phyloP scores from a whole-genome alignment of 2,329 filamentous ascomycete species.

The Fusarium solani-melongenae region DNA sequence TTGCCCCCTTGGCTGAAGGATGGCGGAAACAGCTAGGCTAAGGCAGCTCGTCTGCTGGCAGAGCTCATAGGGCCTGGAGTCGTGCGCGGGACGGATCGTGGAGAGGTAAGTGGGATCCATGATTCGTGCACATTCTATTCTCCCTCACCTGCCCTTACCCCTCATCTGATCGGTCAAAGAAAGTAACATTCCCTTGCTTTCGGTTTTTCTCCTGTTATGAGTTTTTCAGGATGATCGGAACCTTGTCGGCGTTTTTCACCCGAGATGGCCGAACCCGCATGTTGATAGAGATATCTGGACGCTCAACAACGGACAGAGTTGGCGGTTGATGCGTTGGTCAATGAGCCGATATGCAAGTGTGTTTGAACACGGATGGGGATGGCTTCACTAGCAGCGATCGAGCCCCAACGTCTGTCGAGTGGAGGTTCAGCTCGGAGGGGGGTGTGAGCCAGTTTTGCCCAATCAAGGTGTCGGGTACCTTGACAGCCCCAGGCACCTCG shows the following conservation, averaged over 20 bases:
- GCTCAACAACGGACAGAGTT: background rate
- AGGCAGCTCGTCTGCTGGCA: conserved; percentile 9
- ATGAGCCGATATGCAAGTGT: background rate
- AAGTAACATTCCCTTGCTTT: background rate
- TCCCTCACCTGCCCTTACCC: background rate
- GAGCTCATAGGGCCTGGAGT: conserved; percentile 11
- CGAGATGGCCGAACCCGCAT: background rate
- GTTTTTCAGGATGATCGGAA: background rate
- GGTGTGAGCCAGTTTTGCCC: background rate
- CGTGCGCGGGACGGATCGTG: conserved; percentile 8
- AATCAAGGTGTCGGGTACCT: background rate
- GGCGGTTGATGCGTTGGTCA: background rate
- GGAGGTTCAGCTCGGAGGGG: conserved; percentile 16
- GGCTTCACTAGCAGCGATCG: conserved; percentile 12
- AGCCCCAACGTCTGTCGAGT: conserved; percentile 8
- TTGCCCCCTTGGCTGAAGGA: conserved; percentile 18
- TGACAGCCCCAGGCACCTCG: background rate
- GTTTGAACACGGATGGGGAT: conserved; percentile 4
- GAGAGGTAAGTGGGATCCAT: background rate
- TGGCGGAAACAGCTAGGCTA: conserved; percentile 17
- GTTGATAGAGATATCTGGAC: background rate
- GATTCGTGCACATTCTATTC: conserved; percentile 8
- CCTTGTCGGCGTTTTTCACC: background rate
- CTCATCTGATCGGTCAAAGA: background rate
- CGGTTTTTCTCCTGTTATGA: background rate